These are phyloP conservation scores for Ophiostoma sp. DNA, from an alignment of 2,329 filamentous ascomycete species.

Conservation along the genomic window DNA sequence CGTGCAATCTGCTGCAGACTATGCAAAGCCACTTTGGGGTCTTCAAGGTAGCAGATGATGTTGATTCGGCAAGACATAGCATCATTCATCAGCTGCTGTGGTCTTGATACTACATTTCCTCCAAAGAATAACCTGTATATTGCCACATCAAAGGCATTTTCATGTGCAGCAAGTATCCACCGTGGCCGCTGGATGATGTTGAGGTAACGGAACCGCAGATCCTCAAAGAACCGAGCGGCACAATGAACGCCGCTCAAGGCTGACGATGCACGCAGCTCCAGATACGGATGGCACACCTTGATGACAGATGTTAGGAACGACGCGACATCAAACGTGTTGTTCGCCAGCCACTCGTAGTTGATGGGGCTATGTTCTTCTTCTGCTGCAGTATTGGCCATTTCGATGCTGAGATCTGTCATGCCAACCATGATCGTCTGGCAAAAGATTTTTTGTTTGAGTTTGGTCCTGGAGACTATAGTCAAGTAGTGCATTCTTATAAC, in stretches of 20 bases:
- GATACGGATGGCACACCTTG: neutral
- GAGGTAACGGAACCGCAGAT: neutral
- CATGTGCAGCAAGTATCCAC: neutral
- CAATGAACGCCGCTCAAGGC: neutral
- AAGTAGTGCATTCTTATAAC: too few species aligned
- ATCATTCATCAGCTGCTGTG: too few species aligned
- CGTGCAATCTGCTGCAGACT: neutral
- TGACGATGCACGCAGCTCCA: too few species aligned
- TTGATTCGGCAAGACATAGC: neutral
- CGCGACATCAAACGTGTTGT: neutral
- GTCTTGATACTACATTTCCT: neutral
- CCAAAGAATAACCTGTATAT: neutral
- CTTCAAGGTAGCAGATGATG: neutral
- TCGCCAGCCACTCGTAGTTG: neutral
- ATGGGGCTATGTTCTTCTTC: neutral
- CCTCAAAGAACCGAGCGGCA: neutral
- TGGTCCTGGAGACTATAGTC: too few species aligned
- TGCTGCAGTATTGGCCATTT: neutral
- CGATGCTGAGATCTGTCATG: too few species aligned
- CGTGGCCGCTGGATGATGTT: neutral
- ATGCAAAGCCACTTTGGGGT: neutral
- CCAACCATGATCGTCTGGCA: too few species aligned
- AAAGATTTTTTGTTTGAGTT: too few species aligned
- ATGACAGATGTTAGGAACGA: neutral
- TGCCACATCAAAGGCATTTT: neutral